phyloP scores from a whole-genome alignment of 2,329 filamentous ascomycete species.

The Pseudocercospora pini-densiflorae region DNA sequence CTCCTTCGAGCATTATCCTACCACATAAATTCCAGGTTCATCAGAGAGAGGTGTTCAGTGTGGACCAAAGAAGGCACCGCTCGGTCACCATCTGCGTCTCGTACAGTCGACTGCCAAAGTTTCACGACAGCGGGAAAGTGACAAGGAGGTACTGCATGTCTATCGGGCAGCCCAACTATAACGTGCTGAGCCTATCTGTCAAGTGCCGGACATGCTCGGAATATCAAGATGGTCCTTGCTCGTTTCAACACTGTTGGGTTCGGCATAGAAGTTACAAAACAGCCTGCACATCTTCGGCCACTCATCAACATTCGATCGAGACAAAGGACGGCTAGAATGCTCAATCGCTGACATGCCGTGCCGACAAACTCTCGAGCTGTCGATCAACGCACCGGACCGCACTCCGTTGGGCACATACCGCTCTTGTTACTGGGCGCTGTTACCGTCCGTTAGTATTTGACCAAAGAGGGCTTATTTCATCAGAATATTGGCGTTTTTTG shows the following conservation, averaged over 20 bases:
- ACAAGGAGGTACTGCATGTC: neutral
- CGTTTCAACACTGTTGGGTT: neutral
- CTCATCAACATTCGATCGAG: neutral
- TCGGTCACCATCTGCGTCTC: neutral
- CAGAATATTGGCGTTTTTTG: no score
- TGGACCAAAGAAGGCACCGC: neutral
- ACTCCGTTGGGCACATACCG: neutral
- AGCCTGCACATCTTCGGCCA: neutral
- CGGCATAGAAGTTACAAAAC: neutral
- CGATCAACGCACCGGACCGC: conserved; percentile 2
- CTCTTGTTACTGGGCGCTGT: neutral
- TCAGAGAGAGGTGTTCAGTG: neutral
- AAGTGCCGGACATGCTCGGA: neutral
- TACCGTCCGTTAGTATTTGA: no score
- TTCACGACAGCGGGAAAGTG: neutral
- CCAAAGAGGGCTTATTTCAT: no score
- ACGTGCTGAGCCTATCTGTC: neutral
- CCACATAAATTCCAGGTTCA: neutral
- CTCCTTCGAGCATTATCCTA: neutral
- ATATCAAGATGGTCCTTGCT: neutral
- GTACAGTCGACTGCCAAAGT: neutral
- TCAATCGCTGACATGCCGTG: conserved; percentile 1
- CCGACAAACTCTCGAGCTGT: neutral
- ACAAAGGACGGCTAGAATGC: neutral
- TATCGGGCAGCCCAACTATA: neutral